Evolutionary conservation across 768 basidiomycete genomes (phyloP).

Genomic region (Flagelloscypha sp.): DNA sequence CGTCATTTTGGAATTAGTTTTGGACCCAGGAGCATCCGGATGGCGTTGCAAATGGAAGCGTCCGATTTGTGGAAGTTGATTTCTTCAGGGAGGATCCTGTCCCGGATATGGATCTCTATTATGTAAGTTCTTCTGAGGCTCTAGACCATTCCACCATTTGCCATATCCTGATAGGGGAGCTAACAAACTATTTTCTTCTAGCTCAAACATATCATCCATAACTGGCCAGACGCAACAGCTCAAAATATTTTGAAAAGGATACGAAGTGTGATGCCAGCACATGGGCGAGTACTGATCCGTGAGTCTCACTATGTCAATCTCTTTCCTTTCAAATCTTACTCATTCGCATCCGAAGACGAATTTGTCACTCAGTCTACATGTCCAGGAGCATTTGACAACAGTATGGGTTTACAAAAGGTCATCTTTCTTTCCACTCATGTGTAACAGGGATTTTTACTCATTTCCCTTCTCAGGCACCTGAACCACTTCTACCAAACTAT

Average conservation of each 20-base stretch:
- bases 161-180: neutral
- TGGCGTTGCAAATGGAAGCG: conserved; percentile 7
- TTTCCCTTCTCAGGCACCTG: too few relatives aligned
- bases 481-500: conserved; percentile 1
- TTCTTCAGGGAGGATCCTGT: conserved; percentile 11
- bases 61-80: conserved; percentile 11
- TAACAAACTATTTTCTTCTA: too few relatives aligned
- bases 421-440: too few relatives aligned
- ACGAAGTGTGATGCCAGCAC: conserved; percentile 16
- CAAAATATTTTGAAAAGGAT: conserved; percentile 19
- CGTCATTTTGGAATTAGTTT: conserved; percentile 6
- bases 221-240: conserved; percentile 25
- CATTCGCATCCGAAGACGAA: too few relatives aligned
- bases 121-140: conserved; percentile 10
- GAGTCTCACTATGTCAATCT: conserved; percentile 7
- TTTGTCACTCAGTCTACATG: too few relatives aligned
- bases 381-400: too few relatives aligned
- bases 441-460: too few relatives aligned
- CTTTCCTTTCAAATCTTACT: too few relatives aligned
- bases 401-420: too few relatives aligned
- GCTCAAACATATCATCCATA: conserved; percentile 17
- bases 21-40: conserved; percentile 10
- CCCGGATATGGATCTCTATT: conserved; percentile 10
- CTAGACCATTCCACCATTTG: neutral
- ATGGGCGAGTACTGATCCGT: conserved; percentile 22